Evolutionary conservation across 805 yeast species (phyloP).

Genomic region (Zygosaccharomyces bisporus): DNA sequence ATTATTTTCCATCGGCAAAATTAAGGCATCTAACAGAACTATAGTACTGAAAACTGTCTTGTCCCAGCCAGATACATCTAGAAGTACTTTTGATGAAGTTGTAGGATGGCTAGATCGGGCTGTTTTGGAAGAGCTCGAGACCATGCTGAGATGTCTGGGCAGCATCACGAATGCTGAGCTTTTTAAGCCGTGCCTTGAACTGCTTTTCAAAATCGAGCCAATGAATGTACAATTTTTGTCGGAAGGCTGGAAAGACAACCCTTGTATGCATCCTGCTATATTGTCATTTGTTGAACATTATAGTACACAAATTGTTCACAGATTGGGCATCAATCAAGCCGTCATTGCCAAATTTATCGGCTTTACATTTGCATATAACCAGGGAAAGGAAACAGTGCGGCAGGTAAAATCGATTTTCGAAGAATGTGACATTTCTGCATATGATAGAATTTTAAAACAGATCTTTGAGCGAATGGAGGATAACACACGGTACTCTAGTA

Average conservation of each 20-base stretch:
- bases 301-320: constrained; percentile 40
- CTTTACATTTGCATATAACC: constrained; percentile 33
- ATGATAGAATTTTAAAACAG: constrained; percentile 19
- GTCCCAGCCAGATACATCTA: constrained; percentile 35
- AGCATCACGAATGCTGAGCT: constrained; percentile 37
- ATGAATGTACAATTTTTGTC: constrained; percentile 57
- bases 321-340: constrained; percentile 44
- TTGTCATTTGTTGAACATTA: constrained; percentile 46
- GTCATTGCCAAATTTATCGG: constrained; percentile 45
- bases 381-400: constrained; percentile 37
- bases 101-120: constrained; percentile 43
- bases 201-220: constrained; percentile 40
- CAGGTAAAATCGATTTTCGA: constrained; percentile 37
- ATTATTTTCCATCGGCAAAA: constrained; percentile 5
- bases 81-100: constrained; percentile 37
- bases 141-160: constrained; percentile 48
- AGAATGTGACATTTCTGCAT: constrained; percentile 27
- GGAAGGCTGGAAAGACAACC: constrained; percentile 42
- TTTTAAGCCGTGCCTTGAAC: constrained; percentile 36
- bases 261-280: constrained; percentile 39
- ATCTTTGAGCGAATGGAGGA: constrained; percentile 17
- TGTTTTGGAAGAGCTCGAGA: constrained; percentile 49
- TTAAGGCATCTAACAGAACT: constrained; percentile 24
- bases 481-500: constrained; percentile 13
- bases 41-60: constrained; percentile 44